A percentile compares a stretch with the other conserved stretches of the same genome.
phyloP scores from a whole-genome alignment of 352 stramenopile genomes.

The Phytophthora megakarya region DNA sequence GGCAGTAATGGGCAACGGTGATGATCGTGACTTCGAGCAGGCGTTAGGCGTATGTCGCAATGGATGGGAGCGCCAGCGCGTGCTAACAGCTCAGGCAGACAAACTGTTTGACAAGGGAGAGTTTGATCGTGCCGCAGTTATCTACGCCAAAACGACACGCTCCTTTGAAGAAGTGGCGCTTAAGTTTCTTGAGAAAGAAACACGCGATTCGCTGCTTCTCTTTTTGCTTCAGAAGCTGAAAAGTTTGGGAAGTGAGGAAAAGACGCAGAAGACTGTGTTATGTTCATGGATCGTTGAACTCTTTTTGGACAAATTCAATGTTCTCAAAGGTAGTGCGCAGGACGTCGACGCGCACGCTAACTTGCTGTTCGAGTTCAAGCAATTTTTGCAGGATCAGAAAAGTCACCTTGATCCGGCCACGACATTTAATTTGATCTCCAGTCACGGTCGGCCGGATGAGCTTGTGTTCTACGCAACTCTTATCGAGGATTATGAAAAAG shows the following conservation, averaged over 20 bases:
- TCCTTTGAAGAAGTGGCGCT: constrained; percentile 93
- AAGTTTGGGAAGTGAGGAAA: constrained; percentile 77
- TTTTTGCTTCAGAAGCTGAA: constrained; percentile 92
- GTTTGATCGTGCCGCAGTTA: constrained; percentile 83
- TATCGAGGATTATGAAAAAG: constrained; percentile 94
- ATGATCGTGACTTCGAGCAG: constrained; percentile 90
- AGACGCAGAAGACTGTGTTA: constrained; percentile 92
- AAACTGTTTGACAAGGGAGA: constrained; percentile 89
- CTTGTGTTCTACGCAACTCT: constrained; percentile 92
- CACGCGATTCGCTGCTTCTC: constrained; percentile 78
- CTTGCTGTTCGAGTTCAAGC: constrained; percentile 91
- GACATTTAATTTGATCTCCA: constrained; percentile 92
- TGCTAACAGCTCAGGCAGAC: constrained; percentile 90
- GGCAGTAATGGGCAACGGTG: constrained; percentile 63
- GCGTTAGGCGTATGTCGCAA: constrained; percentile 87
- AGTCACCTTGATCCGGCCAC: constrained; percentile 86
- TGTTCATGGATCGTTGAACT: constrained; percentile 94
- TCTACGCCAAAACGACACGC: constrained; percentile 90
- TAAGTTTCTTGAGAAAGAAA: constrained; percentile 90
- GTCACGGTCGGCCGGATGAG: constrained; percentile 91
- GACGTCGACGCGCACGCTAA: constrained; percentile 88
- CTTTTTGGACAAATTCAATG: constrained; percentile 92
- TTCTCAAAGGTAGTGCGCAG: constrained; percentile 78
- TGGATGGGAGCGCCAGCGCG: constrained; percentile 78
- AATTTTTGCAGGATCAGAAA: constrained; percentile 92